Conservation (phyloP, 169 alveolate genomes). For the Condylostoma magnum region DNA sequence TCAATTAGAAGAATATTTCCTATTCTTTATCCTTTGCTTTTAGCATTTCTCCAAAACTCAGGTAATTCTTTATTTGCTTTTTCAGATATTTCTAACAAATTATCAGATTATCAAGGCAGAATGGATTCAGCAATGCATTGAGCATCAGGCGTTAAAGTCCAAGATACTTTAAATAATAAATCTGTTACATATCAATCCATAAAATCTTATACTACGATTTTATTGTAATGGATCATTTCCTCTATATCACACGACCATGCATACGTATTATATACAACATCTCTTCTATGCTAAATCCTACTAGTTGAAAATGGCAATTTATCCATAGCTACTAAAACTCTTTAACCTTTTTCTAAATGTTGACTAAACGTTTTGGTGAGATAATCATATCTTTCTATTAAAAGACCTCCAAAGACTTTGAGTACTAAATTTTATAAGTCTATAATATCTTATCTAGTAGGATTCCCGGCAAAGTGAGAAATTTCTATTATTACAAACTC, state of each 20-base stretch:
- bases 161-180: not conserved
- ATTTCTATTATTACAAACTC: constrained; percentile 11
- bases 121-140: not conserved
- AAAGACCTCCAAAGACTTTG: not conserved
- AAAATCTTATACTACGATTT: not conserved
- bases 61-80: not conserved
- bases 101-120: not conserved
- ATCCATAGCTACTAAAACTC: constrained; percentile 16
- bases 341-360: not conserved
- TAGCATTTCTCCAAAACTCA: not conserved
- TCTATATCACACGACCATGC: not conserved
- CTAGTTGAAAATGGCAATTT: not conserved
- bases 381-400: not conserved
- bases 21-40: too few species aligned
- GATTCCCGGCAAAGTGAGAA: constrained; percentile 11
- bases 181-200: not conserved
- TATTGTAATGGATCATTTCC: not conserved
- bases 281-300: constrained; percentile 1
- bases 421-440: not conserved
- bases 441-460: not conserved
- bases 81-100: not conserved
- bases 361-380: not conserved
- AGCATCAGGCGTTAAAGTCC: not conserved
- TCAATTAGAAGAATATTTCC: constrained; percentile 8
- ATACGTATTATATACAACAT: not conserved